phyloP scores from a whole-genome alignment of 768 basidiomycete genomes.

The Boletus rex-veris region DNA sequence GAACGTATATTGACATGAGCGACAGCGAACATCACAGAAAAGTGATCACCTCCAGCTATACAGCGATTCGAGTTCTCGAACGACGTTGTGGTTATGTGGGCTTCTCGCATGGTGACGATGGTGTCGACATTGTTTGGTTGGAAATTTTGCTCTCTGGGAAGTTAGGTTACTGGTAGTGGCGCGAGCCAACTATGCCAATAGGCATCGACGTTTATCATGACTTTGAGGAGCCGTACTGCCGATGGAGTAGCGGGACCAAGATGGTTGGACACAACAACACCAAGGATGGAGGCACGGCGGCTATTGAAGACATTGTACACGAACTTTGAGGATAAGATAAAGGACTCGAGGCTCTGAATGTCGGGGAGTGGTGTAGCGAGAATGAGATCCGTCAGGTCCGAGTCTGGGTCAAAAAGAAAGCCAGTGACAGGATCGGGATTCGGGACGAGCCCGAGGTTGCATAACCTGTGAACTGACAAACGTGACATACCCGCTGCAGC shows the following conservation, averaged over 20 bases:
- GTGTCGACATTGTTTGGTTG: not conserved
- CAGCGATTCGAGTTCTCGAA: slow-evolving; percentile 13
- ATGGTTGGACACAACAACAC: slow-evolving; percentile 15
- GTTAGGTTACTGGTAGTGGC: slow-evolving; percentile 4
- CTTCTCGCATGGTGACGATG: slow-evolving; percentile 10
- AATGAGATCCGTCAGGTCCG: slow-evolving; percentile 11
- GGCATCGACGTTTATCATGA: slow-evolving; percentile 8
- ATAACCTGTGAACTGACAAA: not conserved
- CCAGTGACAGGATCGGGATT: not conserved
- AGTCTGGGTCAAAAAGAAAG: slow-evolving; percentile 12
- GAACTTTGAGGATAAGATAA: slow-evolving; percentile 18
- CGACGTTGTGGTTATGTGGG: slow-evolving; percentile 14
- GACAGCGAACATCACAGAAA: not conserved
- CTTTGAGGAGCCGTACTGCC: slow-evolving; percentile 17
- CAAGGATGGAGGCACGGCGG: slow-evolving; percentile 9
- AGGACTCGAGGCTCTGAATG: slow-evolving; percentile 6
- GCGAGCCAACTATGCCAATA: slow-evolving; percentile 19
- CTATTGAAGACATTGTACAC: slow-evolving; percentile 13
- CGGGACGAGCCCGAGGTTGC: too few species aligned
- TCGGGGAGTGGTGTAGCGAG: slow-evolving; percentile 9
- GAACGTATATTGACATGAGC: slow-evolving; percentile 1
- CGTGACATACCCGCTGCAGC: too few species aligned
- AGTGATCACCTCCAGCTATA: slow-evolving; percentile 21
- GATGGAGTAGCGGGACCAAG: slow-evolving; percentile 5
- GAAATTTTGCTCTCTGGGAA: slow-evolving; percentile 13